These are phyloP conservation scores for Phytophthora foliorum DNA, from an alignment of 352 stramenopile species.

Conservation along the genomic window DNA sequence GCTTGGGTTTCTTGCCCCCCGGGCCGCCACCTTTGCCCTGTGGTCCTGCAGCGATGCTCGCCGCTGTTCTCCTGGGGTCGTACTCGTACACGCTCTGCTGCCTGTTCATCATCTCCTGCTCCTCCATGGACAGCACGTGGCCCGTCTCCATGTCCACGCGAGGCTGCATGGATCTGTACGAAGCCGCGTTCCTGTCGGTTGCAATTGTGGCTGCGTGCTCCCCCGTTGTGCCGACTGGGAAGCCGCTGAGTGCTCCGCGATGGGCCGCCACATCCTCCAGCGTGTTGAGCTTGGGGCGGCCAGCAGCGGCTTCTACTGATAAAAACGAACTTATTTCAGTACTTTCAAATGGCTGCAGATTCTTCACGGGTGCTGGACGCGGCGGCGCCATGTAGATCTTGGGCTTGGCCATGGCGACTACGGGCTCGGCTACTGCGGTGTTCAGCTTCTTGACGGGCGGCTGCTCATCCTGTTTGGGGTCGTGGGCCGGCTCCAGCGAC, in stretches of 20 bases:
- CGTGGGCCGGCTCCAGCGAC: constrained; percentile 61
- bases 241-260: constrained; percentile 75
- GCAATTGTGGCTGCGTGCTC: constrained; percentile 47
- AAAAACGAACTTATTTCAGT: not conserved
- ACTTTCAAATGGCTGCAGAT: not conserved
- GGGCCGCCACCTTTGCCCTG: constrained; percentile 6
- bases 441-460: constrained; percentile 44
- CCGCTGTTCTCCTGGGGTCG: constrained; percentile 60
- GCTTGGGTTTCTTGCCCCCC: constrained; percentile 57
- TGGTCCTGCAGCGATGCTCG: constrained; percentile 30
- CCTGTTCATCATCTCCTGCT: constrained; percentile 85
- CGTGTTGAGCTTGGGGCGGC: constrained; percentile 51
- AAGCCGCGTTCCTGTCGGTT: not conserved
- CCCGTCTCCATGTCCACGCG: constrained; percentile 81
- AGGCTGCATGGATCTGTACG: constrained; percentile 41
- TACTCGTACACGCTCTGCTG: constrained; percentile 91
- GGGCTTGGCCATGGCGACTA: constrained; percentile 55
- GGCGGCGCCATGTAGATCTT: constrained; percentile 79
- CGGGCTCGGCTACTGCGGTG: constrained; percentile 19
- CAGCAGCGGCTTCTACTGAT: constrained; percentile 1
- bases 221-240: constrained; percentile 61
- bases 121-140: constrained; percentile 64
- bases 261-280: constrained; percentile 58
- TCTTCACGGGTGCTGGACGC: constrained; percentile 60
- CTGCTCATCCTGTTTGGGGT: constrained; percentile 16